phyloP scores from a whole-genome alignment of 441 rosid species.

The Brassica balearica region DNA sequence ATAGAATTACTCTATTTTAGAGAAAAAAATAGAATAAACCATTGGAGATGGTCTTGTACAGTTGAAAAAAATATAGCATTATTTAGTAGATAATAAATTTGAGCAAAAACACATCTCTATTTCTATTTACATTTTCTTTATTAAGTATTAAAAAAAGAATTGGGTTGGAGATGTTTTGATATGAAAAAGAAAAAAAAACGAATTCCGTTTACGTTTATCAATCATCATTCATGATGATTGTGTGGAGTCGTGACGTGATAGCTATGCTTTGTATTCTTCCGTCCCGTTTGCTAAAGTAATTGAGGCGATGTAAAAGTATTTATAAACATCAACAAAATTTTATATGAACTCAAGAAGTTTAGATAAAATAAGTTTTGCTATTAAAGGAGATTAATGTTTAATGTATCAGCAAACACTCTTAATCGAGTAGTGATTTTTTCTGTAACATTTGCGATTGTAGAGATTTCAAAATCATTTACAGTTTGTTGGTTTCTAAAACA shows the following conservation, averaged over 20 bases:
- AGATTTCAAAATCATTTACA: neutral
- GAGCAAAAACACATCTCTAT: neutral
- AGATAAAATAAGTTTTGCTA: slow-evolving; percentile 13
- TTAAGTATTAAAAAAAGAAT: neutral
- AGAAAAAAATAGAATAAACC: no score
- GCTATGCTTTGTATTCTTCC: neutral
- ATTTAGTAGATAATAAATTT: neutral
- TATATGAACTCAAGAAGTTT: neutral
- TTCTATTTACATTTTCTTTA: neutral
- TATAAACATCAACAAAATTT: neutral
- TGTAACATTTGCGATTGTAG: neutral
- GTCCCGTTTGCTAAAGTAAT: slow-evolving; percentile 13
- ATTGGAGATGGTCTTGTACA: neutral
- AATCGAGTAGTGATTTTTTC: neutral
- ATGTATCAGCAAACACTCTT: slow-evolving; percentile 6
- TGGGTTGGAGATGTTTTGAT: neutral
- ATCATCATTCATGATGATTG: slow-evolving; percentile 21
- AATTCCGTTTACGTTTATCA: slow-evolving; percentile 10
- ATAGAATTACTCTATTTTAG: no score
- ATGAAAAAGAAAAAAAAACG: neutral
- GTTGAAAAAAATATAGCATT: neutral
- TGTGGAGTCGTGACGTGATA: slow-evolving; percentile 40
- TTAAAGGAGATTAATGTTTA: neutral
- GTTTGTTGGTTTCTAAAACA: slow-evolving; percentile 3
- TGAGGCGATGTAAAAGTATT: slow-evolving; percentile 13